Base-by-base conservation (phyloP, 805 yeast genomes). In the Yamadazyma nakazawae region DNA sequence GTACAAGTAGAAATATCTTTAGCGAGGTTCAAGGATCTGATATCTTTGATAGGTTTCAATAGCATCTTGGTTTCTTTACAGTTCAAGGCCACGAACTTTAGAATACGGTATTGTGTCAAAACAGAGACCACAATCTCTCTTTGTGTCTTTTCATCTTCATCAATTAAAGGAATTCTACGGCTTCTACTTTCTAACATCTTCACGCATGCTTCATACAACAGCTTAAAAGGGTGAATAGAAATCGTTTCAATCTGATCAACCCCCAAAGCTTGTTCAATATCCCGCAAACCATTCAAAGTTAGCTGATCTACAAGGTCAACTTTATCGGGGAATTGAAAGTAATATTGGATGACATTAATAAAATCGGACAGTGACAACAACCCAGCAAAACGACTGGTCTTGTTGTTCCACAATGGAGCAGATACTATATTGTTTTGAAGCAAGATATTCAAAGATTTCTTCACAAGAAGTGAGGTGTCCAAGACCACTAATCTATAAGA, bases 361-460 rank as follows among this genome's bases (percentile, higher is more conserved):
- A 90, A 94, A 69, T 94, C 99, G 35, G 87, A 80, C 14, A 96
- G 82, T 3, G 98, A 94, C 57, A 94, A 73, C 51, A 94, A 77
- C 2, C 99, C 99, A 1, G 97, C 97, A 72, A 94, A 94, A 58
- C 86, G 77, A 13, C 96, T 86, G 13, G 87, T 68, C 59, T 85
- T 80, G 48, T 92, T 85, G 66, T 92, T 88, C 99, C 99, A 94
- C 43, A 94, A 72, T 2, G 99, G 99, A 4, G 98, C 98, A 45
- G 96, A 85, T 28, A 94, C 97, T 59, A 94, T 89, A 62, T 88
- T 88, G 65, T 94, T 94, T 62, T 94, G 98, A 43, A 94, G 73
- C 50, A 94, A 69, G 25, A 95, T 91, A 54, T 89, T 90, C 59
- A 94, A 74, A 4, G 97, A 87, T 62, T 92, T 89, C 67, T 92